Conservation (phyloP, 1,284 basidiomycete genomes). For the Ustilago vetiveriae region DNA sequence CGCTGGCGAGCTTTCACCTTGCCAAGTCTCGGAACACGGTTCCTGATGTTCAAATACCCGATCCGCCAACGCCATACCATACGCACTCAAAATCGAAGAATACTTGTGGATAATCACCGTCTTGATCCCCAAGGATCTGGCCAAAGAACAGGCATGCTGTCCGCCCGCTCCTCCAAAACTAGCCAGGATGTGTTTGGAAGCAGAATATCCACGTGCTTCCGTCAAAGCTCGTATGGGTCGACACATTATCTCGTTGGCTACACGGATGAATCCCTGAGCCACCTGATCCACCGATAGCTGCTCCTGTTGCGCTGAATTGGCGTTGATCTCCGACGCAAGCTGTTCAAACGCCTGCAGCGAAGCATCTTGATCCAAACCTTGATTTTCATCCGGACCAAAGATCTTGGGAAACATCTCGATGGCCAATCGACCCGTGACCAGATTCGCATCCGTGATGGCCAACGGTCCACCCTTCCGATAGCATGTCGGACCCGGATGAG, state of each 20-base stretch:
- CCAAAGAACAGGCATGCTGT: constrained; percentile 90
- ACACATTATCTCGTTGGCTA: constrained; percentile 74
- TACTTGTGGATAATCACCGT: constrained; percentile 86
- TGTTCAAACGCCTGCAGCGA: constrained; percentile 75
- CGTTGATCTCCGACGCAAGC: constrained; percentile 77
- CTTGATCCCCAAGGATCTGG: constrained; percentile 80
- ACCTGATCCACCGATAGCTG: constrained; percentile 81
- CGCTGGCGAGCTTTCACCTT: constrained; percentile 7
- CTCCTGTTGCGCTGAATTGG: constrained; percentile 66
- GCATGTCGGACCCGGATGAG: constrained; percentile 64
- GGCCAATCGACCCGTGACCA: constrained; percentile 62
- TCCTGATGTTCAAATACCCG: constrained; percentile 80
- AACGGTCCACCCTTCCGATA: constrained; percentile 66
- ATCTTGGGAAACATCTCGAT: constrained; percentile 78
- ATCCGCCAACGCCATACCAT: constrained; percentile 87
- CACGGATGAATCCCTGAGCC: constrained; percentile 75
- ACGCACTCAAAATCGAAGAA: constrained; percentile 86
- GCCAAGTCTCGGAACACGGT: constrained; percentile 78
- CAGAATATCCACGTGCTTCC: constrained; percentile 86
- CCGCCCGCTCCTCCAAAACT: constrained; percentile 92
- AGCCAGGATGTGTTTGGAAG: constrained; percentile 85
- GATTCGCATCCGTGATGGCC: constrained; percentile 66
- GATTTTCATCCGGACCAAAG: constrained; percentile 84
- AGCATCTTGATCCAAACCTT: constrained; percentile 76
- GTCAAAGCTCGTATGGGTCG: constrained; percentile 90